Percentiles rank a stretch among this genome's conserved stretches.
Evolutionary conservation across 805 yeast species (phyloP).

Genomic region (Wickerhamiella allomyrinae): DNA sequence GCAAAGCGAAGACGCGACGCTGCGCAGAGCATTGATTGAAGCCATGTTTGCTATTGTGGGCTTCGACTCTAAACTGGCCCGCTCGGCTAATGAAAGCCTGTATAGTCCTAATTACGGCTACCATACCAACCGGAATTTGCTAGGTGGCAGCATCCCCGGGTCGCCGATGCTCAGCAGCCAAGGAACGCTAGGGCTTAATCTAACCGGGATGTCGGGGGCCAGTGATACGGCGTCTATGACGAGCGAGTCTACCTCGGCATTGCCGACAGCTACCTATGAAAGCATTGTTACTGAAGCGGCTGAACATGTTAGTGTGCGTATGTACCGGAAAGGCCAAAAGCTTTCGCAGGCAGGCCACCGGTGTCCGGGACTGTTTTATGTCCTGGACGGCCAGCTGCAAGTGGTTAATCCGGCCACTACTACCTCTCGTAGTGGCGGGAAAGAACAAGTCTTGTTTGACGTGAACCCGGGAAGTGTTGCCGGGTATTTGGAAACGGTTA

Average conservation of each 20-base stretch:
- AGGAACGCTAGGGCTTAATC: not conserved
- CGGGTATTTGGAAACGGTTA: conserved; percentile 69
- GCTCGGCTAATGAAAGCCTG: not conserved
- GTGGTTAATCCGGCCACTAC: conserved; percentile 34
- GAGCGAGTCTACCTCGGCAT: not conserved
- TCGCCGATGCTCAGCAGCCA: conserved; percentile 1
- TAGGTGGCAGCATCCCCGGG: not conserved
- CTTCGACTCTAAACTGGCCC: conserved; percentile 9
- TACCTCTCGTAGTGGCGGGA: not conserved
- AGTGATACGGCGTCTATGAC: not conserved
- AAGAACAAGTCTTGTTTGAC: conserved; percentile 30
- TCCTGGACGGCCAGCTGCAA: conserved; percentile 64
- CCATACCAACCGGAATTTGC: not conserved
- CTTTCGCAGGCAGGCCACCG: conserved; percentile 51
- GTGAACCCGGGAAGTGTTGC: conserved; percentile 70
- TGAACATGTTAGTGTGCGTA: conserved; percentile 41
- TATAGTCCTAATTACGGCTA: not conserved
- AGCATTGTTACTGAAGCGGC: conserved; percentile 25
- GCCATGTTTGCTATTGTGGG: conserved; percentile 16
- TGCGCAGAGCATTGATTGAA: conserved; percentile 14
- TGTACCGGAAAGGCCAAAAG: conserved; percentile 37
- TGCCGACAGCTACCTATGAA: conserved; percentile 26
- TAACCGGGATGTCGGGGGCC: not conserved
- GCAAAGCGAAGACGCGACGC: conserved; percentile 12
- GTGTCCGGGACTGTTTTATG: conserved; percentile 64